Percentiles rank a stretch among this genome's conserved stretches.
These are phyloP conservation scores for Samsoniella hepiali DNA, from an alignment of 2,329 filamentous ascomycete species.

Conservation along the genomic window DNA sequence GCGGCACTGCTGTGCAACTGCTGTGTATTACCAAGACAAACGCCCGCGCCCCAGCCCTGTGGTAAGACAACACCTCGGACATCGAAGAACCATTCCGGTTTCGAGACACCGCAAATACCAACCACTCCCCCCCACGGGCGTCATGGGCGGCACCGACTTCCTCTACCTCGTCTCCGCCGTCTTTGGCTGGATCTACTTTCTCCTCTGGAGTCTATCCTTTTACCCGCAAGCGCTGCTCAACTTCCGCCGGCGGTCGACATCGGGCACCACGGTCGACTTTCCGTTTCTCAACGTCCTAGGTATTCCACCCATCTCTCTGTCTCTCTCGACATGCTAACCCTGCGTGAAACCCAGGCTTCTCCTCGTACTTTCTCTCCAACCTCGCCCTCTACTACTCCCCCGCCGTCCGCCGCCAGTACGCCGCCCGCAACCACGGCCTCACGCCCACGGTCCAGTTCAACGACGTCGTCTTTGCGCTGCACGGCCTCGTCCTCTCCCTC, in stretches of 20 bases:
- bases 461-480: slow-evolving; percentile 82
- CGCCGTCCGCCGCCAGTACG: slow-evolving; percentile 77
- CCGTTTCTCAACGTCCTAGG: slow-evolving; percentile 68
- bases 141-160: slow-evolving; percentile 28
- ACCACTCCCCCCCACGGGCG: no score
- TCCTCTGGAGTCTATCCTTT: slow-evolving; percentile 83
- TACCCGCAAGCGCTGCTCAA: slow-evolving; percentile 89
- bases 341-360: slow-evolving; percentile 52
- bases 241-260: slow-evolving; percentile 69
- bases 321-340: neutral
- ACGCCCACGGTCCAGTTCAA: slow-evolving; percentile 85
- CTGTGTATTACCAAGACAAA: no score
- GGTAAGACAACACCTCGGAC: no score
- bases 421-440: slow-evolving; percentile 68
- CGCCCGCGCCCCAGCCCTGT: neutral
- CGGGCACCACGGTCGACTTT: slow-evolving; percentile 84
- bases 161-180: slow-evolving; percentile 52
- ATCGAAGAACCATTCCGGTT: no score
- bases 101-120: no score
- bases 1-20: neutral
- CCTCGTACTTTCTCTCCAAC: slow-evolving; percentile 73
- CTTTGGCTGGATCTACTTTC: slow-evolving; percentile 72
- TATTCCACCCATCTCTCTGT: slow-evolving; percentile 29
- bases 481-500: slow-evolving; percentile 70
- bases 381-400: slow-evolving; percentile 74